Base-by-base conservation (phyloP, 805 yeast species). In the Candida orba region DNA sequence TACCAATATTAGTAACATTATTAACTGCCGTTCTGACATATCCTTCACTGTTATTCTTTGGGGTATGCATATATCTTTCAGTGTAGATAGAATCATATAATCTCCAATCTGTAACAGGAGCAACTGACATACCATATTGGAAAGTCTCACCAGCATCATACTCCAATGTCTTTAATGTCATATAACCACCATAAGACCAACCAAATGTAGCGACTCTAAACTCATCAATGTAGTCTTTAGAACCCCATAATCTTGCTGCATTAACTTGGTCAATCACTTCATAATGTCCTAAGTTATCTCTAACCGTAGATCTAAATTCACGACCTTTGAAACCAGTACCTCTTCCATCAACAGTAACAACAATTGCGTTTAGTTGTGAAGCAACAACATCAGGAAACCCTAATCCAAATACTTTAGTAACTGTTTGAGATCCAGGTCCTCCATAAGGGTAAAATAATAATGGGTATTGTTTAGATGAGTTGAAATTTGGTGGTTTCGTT, bases 151-250 rank as follows among this genome's bases (percentile, higher is more conserved):
- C 87, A 3, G 70, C 72, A 63, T 93, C 98, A 20, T 72, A 71
- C 63, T 93, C 98, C 38, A 93, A 67, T 0, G 95, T 84, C 64
- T 90, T 93, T 53, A 93, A 72, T 0, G 99, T 89, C 72, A 88
- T 75, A 59, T 78, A 93, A 0, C 98, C 99, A 39, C 99, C 99
- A 60, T 91, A 93, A 20, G 95, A 85, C 99, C 99, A 93, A 8
- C 99, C 99, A 91, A 97, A 93, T 43, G 91, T 77, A 0, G 95
- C 95, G 12, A 87, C 79, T 47, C 77, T 74, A 4, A 72, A 66
- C 22, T 68, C 62, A 58, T 90, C 85, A 35, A 93, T 83, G 56
- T 82, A 91, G 2, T 69, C 46, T 52, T 74, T 76, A 4, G 64
- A 39, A 3, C 77, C 71, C 84, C 93, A 91, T 1, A 71, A 50